Conservation (phyloP, 208 protist genomes). For the Crithidia expoeki region DNA sequence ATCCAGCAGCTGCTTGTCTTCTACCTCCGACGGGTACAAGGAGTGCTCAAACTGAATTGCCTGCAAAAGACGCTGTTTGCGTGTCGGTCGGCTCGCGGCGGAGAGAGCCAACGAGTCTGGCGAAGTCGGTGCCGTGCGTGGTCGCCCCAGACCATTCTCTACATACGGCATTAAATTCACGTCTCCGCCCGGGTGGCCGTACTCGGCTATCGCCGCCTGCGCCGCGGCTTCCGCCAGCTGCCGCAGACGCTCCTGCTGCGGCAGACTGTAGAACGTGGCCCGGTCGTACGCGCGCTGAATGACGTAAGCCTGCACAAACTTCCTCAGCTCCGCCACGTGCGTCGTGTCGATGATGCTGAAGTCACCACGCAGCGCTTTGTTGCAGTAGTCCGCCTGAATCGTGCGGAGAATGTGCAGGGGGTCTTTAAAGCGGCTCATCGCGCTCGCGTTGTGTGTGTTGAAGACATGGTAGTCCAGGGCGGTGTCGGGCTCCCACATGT, state of each 20-base stretch:
- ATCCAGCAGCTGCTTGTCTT: slow-evolving; percentile 87
- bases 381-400: slow-evolving; percentile 80
- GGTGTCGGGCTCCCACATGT: slow-evolving; percentile 86
- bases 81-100: slow-evolving; percentile 13
- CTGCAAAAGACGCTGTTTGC: slow-evolving; percentile 40
- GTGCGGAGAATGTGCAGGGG: slow-evolving; percentile 61
- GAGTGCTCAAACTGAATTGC: slow-evolving; percentile 83
- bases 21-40: slow-evolving; percentile 74
- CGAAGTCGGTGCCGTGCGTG: slow-evolving; percentile 22
- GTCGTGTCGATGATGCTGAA: slow-evolving; percentile 79
- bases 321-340: slow-evolving; percentile 62
- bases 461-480: slow-evolving; percentile 82
- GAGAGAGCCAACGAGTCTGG: slow-evolving; percentile 26
- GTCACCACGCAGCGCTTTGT: slow-evolving; percentile 65
- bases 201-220: slow-evolving; percentile 28
- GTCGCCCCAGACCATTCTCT: slow-evolving; percentile 12
- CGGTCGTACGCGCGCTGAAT: slow-evolving; percentile 81
- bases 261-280: slow-evolving; percentile 67
- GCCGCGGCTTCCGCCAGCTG: slow-evolving; percentile 52
- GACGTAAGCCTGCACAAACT: slow-evolving; percentile 68
- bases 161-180: slow-evolving; percentile 14
- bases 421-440: slow-evolving; percentile 71
- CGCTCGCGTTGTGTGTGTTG: slow-evolving; percentile 77
- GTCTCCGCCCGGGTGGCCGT: slow-evolving; percentile 41
- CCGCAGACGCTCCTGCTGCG: slow-evolving; percentile 60